phyloP scores from a whole-genome alignment of 2,329 filamentous ascomycete genomes.

The Ophiostoma novo-ulmi region DNA sequence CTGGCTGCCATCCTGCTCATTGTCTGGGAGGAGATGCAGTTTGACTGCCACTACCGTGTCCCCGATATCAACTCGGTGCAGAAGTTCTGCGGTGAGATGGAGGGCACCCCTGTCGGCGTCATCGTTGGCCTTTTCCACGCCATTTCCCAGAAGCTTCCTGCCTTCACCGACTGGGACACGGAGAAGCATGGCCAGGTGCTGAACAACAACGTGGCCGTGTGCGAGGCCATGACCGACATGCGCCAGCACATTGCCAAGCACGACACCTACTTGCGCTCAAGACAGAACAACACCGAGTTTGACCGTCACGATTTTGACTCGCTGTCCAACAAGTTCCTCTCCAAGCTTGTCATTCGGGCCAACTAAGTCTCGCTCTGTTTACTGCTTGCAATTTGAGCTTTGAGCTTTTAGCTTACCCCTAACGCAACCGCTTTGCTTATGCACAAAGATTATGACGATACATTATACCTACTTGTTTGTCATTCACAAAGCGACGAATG shows the following conservation, averaged over 20 bases:
- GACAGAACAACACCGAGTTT: constrained; percentile 69
- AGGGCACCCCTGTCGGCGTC: constrained; percentile 89
- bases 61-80: constrained; percentile 77
- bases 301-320: constrained; percentile 91
- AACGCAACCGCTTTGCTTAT: background rate
- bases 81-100: constrained; percentile 97
- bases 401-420: too few species aligned
- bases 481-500: background rate
- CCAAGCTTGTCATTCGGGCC: constrained; percentile 90
- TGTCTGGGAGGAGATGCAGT: constrained; percentile 98
- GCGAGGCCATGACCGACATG: constrained; percentile 94
- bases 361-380: constrained; percentile 51
- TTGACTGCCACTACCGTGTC: constrained; percentile 93
- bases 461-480: background rate
- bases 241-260: constrained; percentile 87
- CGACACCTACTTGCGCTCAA: constrained; percentile 79
- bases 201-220: constrained; percentile 85
- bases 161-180: constrained; percentile 92
- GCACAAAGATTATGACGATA: constrained; percentile 9
- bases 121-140: constrained; percentile 96
- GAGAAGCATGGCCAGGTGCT: constrained; percentile 84
- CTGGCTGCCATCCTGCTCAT: constrained; percentile 85
- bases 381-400: too few species aligned
- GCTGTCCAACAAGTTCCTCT: constrained; percentile 94
- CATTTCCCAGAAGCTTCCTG: constrained; percentile 92